Evolutionary conservation across 139 green algal species (phyloP).

Genomic region (Tetraselmis striata): DNA sequence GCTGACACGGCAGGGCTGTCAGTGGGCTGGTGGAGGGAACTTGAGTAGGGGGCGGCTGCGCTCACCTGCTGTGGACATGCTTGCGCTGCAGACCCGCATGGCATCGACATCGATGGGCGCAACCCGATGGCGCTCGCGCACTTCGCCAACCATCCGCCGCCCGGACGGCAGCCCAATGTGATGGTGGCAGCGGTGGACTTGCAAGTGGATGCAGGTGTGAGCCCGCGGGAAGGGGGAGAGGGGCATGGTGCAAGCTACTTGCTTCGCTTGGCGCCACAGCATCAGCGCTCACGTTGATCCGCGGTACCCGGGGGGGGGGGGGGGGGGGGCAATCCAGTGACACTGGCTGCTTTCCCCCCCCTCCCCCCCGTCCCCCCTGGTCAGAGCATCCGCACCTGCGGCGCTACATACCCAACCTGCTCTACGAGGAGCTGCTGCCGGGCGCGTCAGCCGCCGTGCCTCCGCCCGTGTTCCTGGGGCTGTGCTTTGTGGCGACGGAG

Average conservation of each 20-base stretch:
- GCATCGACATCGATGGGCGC: constrained; percentile 29
- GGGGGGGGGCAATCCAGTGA: too few species aligned
- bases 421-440: constrained; percentile 1
- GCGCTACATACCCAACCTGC: constrained; percentile 41
- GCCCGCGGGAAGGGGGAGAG: too few species aligned
- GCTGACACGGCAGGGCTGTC: too few species aligned
- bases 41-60: too few species aligned
- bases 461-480: constrained; percentile 15
- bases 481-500: constrained; percentile 49
- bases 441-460: not conserved
- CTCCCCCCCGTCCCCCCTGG: not conserved
- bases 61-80: too few species aligned
- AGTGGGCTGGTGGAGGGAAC: too few species aligned
- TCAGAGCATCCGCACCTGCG: constrained; percentile 11
- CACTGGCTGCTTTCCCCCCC: too few species aligned
- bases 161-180: constrained; percentile 42
- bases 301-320: too few species aligned
- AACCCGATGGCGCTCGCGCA: constrained; percentile 57
- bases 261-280: not conserved
- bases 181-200: constrained; percentile 45
- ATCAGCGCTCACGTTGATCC: not conserved
- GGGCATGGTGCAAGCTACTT: too few species aligned
- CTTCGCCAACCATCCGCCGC: constrained; percentile 56
- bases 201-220: too few species aligned
- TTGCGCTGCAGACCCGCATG: not conserved